Percentiles rank a stretch among this genome's conserved stretches.
phyloP scores from a whole-genome alignment of 768 basidiomycete genomes.

The Mycena galericulata region DNA sequence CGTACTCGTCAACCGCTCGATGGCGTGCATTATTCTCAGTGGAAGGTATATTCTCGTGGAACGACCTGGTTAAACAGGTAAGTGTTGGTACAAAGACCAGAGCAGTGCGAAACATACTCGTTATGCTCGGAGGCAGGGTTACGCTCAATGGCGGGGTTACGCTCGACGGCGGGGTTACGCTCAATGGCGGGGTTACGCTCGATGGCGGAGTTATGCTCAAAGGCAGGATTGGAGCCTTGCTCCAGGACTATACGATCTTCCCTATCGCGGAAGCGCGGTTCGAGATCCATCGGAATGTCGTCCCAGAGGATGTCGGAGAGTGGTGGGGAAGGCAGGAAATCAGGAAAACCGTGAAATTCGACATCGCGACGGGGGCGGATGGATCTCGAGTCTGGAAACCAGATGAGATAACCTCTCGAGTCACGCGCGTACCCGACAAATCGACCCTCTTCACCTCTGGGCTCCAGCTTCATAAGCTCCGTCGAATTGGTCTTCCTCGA shows the following conservation, averaged over 20 bases:
- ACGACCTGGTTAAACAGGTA: constrained; percentile 22
- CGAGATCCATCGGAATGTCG: constrained; percentile 22
- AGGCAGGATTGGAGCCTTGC: neutral
- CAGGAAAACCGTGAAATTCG: constrained; percentile 30
- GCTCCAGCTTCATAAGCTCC: neutral
- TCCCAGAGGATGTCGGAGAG: constrained; percentile 6
- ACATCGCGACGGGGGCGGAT: constrained; percentile 21
- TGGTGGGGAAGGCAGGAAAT: constrained; percentile 19
- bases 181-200: constrained; percentile 11
- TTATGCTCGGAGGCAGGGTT: constrained; percentile 25
- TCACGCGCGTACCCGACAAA: constrained; percentile 35
- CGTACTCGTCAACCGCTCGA: neutral
- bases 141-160: constrained; percentile 15
- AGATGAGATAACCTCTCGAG: constrained; percentile 38
- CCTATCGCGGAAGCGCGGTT: constrained; percentile 4
- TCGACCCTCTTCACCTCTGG: constrained; percentile 24
- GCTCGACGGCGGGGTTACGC: neutral
- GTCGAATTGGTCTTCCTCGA: constrained; percentile 23
- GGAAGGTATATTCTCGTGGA: neutral
- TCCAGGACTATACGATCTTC: constrained; percentile 4
- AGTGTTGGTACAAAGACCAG: neutral
- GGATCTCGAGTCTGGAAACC: constrained; percentile 24
- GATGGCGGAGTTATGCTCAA: constrained; percentile 4
- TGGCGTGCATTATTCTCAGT: constrained; percentile 12
- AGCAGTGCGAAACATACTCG: neutral